Percentiles rank a stretch among this genome's conserved stretches.
Evolutionary conservation across 1,284 basidiomycete species (phyloP).

Genomic region (Tilletia indica): DNA sequence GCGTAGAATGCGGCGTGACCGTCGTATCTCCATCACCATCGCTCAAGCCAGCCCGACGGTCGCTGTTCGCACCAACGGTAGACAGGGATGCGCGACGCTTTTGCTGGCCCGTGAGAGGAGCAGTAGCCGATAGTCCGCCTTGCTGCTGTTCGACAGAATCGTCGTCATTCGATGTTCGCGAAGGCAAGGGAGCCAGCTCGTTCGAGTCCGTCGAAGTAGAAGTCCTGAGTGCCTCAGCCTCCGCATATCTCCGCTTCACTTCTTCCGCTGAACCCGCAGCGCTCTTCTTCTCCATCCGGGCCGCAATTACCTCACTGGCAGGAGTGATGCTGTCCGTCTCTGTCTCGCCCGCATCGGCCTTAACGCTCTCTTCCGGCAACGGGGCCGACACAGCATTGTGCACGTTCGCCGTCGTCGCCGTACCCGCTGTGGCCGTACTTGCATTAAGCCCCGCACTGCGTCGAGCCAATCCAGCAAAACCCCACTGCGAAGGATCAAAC

Average conservation of each 20-base stretch:
- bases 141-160: neutral
- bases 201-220: no score
- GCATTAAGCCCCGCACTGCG: constrained; percentile 28
- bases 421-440: constrained; percentile 31
- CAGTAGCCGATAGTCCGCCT: no score
- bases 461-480: constrained; percentile 49
- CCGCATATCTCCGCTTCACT: neutral
- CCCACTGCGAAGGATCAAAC: constrained; percentile 44
- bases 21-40: constrained; percentile 4
- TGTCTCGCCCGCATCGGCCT: constrained; percentile 17
- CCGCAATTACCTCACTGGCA: constrained; percentile 27
- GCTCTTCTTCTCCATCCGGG: constrained; percentile 22
- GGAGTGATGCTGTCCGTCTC: constrained; percentile 31
- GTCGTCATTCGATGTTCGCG: neutral
- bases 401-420: constrained; percentile 23
- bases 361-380: no score
- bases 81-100: neutral
- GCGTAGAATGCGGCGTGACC: constrained; percentile 1
- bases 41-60: constrained; percentile 2
- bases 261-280: constrained; percentile 6
- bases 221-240: neutral
- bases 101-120: neutral
- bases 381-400: constrained; percentile 20
- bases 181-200: no score
- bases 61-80: neutral